Conservation (phyloP, 345 rosid species). For the Erodium maritimum region DNA sequence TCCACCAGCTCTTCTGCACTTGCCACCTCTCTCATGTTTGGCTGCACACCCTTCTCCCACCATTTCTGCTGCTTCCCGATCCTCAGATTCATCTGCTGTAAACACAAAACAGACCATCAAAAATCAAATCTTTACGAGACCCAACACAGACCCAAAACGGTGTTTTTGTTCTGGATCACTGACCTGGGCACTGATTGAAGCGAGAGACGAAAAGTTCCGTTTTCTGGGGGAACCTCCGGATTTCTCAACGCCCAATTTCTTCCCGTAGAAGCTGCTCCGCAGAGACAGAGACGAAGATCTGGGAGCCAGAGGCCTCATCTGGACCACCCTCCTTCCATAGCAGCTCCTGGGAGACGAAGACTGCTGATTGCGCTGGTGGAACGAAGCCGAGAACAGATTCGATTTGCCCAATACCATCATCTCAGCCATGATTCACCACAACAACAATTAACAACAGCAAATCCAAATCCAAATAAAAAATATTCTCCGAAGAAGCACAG, state of each 20-base stretch:
- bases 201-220: slow-evolving; percentile 9
- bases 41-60: slow-evolving; percentile 80
- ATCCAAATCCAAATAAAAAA: too few species aligned
- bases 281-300: slow-evolving; percentile 8
- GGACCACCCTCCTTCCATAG: too few species aligned
- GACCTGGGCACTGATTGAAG: slow-evolving; percentile 49
- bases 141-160: too few species aligned
- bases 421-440: slow-evolving; percentile 3
- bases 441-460: neutral
- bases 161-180: neutral
- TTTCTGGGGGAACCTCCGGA: slow-evolving; percentile 16
- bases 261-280: slow-evolving; percentile 32
- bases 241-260: slow-evolving; percentile 22
- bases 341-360: neutral
- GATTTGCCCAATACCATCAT: slow-evolving; percentile 5
- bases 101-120: neutral
- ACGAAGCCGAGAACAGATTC: slow-evolving; percentile 5
- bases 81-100: slow-evolving; percentile 30
- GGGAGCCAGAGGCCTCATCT: slow-evolving; percentile 3
- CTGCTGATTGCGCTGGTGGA: slow-evolving; percentile 1
- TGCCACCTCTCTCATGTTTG: slow-evolving; percentile 71
- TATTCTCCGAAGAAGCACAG: neutral
- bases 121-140: neutral
- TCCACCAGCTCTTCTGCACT: slow-evolving; percentile 87
- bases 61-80: slow-evolving; percentile 59